phyloP scores from a whole-genome alignment of 2,329 filamentous ascomycete species.

The Elsinoe necatrix region DNA sequence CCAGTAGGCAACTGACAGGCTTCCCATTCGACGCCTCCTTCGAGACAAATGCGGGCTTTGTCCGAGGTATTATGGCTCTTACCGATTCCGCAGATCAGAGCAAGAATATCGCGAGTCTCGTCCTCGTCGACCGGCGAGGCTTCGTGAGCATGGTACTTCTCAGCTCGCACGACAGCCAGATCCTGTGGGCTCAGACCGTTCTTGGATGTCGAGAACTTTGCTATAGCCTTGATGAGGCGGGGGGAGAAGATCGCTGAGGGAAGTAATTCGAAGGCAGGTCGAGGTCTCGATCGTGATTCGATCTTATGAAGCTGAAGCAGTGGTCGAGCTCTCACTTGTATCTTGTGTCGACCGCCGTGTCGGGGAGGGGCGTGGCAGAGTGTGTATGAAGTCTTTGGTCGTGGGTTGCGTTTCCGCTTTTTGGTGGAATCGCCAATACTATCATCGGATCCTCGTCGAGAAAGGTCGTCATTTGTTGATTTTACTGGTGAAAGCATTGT shows the following conservation, averaged over 20 bases:
- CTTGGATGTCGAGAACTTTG: constrained; percentile 55
- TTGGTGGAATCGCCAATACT: constrained; percentile 21
- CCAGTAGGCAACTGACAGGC: constrained; percentile 36
- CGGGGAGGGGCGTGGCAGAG: constrained; percentile 59
- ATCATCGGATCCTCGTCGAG: constrained; percentile 1
- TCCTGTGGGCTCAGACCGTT: constrained; percentile 60
- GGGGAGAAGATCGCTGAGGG: constrained; percentile 51
- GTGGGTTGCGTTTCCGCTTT: constrained; percentile 22
- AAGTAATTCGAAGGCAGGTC: constrained; percentile 64
- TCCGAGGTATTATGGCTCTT: constrained; percentile 39
- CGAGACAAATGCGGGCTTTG: constrained; percentile 60
- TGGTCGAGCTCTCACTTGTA: constrained; percentile 59
- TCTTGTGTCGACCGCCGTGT: constrained; percentile 49
- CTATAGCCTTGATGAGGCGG: constrained; percentile 52
- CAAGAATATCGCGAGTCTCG: constrained; percentile 51
- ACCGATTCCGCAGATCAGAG: constrained; percentile 50
- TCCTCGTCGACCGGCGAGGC: constrained; percentile 46
- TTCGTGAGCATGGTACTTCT: constrained; percentile 48
- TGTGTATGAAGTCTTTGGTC: constrained; percentile 55
- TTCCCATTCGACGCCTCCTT: constrained; percentile 39
- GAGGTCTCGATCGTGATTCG: constrained; percentile 49
- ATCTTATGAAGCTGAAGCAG: constrained; percentile 64
- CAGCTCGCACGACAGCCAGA: constrained; percentile 61
- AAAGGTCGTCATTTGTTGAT: neutral
- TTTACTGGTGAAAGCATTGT: constrained; percentile 7